Evolutionary conservation across 1,284 basidiomycete species (phyloP).

Genomic region (Cryptococcus amylolentus): DNA sequence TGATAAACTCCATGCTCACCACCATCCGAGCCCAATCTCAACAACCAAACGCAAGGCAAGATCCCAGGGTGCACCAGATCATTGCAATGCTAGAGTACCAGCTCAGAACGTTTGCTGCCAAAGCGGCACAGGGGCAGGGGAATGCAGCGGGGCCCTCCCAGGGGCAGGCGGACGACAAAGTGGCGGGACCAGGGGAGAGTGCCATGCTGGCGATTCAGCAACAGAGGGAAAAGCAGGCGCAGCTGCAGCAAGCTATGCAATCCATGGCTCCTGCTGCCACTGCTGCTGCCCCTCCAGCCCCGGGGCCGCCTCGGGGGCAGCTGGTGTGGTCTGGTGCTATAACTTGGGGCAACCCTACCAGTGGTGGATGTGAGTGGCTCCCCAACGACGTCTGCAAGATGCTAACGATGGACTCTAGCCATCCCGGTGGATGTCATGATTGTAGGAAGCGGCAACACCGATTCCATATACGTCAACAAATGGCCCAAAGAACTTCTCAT

Average conservation of each 20-base stretch:
- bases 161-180: background rate
- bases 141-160: background rate
- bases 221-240: constrained; percentile 16
- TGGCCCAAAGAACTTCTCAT: constrained; percentile 17
- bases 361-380: background rate
- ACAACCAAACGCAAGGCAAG: constrained; percentile 14
- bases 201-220: constrained; percentile 19
- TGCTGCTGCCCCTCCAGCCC: background rate
- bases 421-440: background rate
- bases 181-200: constrained; percentile 4
- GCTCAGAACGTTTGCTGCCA: constrained; percentile 3
- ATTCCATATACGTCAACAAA: constrained; percentile 6
- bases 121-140: background rate
- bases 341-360: constrained; percentile 4
- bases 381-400: background rate
- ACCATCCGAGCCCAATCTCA: constrained; percentile 12
- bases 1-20: constrained; percentile 16
- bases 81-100: constrained; percentile 18
- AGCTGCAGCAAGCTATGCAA: background rate
- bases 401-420: constrained; percentile 2
- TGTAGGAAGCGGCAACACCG: background rate
- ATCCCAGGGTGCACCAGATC: constrained; percentile 21
- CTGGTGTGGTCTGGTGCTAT: constrained; percentile 13
- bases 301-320: background rate
- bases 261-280: background rate